phyloP scores from a whole-genome alignment of 2,329 filamentous ascomycete genomes.

The Colletotrichum liriopes region DNA sequence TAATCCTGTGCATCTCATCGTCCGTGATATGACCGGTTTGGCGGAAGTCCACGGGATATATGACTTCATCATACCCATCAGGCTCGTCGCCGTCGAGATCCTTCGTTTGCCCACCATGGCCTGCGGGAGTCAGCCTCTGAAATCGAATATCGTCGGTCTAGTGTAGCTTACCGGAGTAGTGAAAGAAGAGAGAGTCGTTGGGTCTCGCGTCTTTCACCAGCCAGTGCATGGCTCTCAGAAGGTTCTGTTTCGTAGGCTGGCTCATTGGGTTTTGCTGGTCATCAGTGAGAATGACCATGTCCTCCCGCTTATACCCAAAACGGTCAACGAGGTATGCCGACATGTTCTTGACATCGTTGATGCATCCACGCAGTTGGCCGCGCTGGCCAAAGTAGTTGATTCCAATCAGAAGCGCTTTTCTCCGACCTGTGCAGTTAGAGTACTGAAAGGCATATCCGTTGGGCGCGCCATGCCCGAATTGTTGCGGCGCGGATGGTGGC shows the following conservation, averaged over 20 bases:
- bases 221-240: conserved; percentile 97
- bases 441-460: conserved; percentile 89
- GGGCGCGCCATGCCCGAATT: conserved; percentile 86
- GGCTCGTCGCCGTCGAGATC: conserved; percentile 86
- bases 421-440: conserved; percentile 88
- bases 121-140: conserved; percentile 52
- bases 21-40: conserved; percentile 87
- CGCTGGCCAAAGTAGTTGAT: conserved; percentile 98
- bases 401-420: conserved; percentile 92
- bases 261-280: conserved; percentile 98
- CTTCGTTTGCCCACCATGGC: conserved; percentile 86
- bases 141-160: conserved; percentile 22
- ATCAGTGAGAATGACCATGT: conserved; percentile 97
- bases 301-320: conserved; percentile 93
- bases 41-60: conserved; percentile 87
- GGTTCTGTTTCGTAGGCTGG: conserved; percentile 96
- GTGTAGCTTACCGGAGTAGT: conserved; percentile 85
- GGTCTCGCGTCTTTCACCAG: conserved; percentile 92
- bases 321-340: conserved; percentile 89
- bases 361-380: conserved; percentile 91
- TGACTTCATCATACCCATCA: conserved; percentile 87
- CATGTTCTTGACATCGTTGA: conserved; percentile 99
- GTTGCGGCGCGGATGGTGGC: conserved; percentile 77
- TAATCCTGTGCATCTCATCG: conserved; percentile 85
- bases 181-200: conserved; percentile 97